A percentile compares a stretch with the other conserved stretches of the same genome.
phyloP scores from a whole-genome alignment of 306 rosid species.

The Sicyos edulis region DNA sequence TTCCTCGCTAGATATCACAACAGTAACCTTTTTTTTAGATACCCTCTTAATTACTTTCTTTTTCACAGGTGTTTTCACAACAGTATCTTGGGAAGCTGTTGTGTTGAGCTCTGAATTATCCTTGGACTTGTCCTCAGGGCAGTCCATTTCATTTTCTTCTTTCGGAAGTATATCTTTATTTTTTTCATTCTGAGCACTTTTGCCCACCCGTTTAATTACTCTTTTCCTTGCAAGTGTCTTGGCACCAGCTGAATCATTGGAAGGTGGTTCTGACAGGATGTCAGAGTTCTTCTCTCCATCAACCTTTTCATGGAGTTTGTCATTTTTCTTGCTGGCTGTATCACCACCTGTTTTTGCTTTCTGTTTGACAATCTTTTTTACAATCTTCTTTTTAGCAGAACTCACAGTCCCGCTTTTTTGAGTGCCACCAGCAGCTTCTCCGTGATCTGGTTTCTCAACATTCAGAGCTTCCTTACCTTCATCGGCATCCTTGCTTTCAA shows the following conservation, averaged over 20 bases:
- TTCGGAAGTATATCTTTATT: slow-evolving; percentile 24
- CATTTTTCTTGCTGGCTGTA: slow-evolving; percentile 37
- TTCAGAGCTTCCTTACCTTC: slow-evolving; percentile 37
- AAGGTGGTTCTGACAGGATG: slow-evolving; percentile 37
- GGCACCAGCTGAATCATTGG: slow-evolving; percentile 37
- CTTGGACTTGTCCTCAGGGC: slow-evolving; percentile 41
- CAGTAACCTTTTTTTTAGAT: slow-evolving; percentile 61
- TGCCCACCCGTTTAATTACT: slow-evolving; percentile 35
- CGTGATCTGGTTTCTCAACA: slow-evolving; percentile 46
- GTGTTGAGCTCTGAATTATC: slow-evolving; percentile 40
- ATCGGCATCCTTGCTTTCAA: slow-evolving; percentile 35
- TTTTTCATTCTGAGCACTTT: slow-evolving; percentile 34
- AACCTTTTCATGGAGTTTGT: slow-evolving; percentile 39
- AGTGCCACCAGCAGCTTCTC: slow-evolving; percentile 34
- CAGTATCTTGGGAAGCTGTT: slow-evolving; percentile 32
- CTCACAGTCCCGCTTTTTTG: slow-evolving; percentile 44
- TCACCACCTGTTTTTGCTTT: slow-evolving; percentile 42
- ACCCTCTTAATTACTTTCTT: slow-evolving; percentile 84
- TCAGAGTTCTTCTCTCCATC: slow-evolving; percentile 36
- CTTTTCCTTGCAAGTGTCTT: slow-evolving; percentile 35
- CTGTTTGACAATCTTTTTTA: slow-evolving; percentile 74
- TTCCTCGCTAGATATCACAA: slow-evolving; percentile 34
- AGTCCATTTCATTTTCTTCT: slow-evolving; percentile 37
- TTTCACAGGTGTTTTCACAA: slow-evolving; percentile 52
- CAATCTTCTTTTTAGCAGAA: slow-evolving; percentile 72